phyloP scores from a whole-genome alignment of 495 filamentous ascomycete species.

The Penicillium subrubescens region DNA sequence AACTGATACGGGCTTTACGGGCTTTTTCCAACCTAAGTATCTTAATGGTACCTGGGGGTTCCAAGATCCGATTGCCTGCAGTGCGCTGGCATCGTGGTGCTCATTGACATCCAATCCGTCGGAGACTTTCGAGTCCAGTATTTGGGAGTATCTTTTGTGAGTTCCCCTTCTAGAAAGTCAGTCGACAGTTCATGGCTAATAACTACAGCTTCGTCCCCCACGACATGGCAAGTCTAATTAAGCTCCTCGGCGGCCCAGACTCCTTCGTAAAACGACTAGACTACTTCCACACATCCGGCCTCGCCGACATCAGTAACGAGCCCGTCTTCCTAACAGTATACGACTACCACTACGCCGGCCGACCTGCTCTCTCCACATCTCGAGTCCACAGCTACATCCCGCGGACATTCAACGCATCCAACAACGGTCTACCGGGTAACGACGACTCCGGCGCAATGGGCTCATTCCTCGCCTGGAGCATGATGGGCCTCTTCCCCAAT shows the following conservation, averaged over 20 bases:
- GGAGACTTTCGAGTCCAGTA: constrained; percentile 71
- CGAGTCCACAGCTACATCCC: constrained; percentile 69
- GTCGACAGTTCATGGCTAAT: background rate
- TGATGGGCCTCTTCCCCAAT: constrained; percentile 63
- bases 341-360: constrained; percentile 72
- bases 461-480: constrained; percentile 59
- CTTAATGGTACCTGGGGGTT: constrained; percentile 68
- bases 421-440: constrained; percentile 67
- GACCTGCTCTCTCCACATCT: constrained; percentile 62
- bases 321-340: constrained; percentile 71
- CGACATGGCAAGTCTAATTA: constrained; percentile 65
- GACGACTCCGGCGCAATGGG: constrained; percentile 66
- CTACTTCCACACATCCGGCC: constrained; percentile 65
- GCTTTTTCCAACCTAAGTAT: constrained; percentile 69
- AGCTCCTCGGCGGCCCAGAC: constrained; percentile 58
- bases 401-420: constrained; percentile 58
- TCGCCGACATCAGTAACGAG: constrained; percentile 74
- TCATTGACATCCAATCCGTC: constrained; percentile 64
- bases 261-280: constrained; percentile 62
- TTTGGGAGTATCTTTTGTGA: constrained; percentile 67
- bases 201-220: constrained; percentile 62
- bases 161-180: constrained; percentile 2
- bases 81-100: constrained; percentile 55
- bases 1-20: constrained; percentile 61
- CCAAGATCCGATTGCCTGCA: constrained; percentile 71